A percentile compares a stretch with the other conserved stretches of the same genome.
phyloP scores from a whole-genome alignment of 371 early-diverging fungal genomes.

The Catenaria anguillulae region DNA sequence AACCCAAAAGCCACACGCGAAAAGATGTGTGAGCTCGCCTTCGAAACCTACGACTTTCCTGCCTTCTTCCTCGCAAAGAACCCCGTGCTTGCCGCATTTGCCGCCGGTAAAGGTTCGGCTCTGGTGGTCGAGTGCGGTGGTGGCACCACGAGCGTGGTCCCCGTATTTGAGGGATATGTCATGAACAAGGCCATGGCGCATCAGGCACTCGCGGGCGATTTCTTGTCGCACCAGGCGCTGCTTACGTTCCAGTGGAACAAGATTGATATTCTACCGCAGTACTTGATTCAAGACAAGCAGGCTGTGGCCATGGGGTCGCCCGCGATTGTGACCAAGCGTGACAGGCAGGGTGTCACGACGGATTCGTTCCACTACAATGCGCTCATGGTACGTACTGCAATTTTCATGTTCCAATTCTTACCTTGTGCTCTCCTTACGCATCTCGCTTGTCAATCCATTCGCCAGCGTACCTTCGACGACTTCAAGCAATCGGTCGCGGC shows the following conservation, averaged over 20 bases:
- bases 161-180: constrained; percentile 90
- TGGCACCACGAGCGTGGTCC: constrained; percentile 67
- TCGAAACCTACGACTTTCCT: constrained; percentile 82
- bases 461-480: constrained; percentile 48
- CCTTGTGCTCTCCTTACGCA: no score
- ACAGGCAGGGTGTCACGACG: constrained; percentile 36
- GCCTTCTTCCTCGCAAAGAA: constrained; percentile 82
- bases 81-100: constrained; percentile 85
- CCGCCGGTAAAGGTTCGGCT: constrained; percentile 73
- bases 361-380: constrained; percentile 49
- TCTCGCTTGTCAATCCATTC: no score
- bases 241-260: constrained; percentile 41
- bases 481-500: constrained; percentile 87
- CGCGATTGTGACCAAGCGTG: constrained; percentile 36
- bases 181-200: constrained; percentile 71
- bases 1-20: constrained; percentile 58
- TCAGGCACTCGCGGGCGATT: constrained; percentile 66
- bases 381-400: constrained; percentile 36
- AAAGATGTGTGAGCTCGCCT: constrained; percentile 75
- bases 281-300: constrained; percentile 54
- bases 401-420: no score
- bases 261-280: constrained; percentile 67
- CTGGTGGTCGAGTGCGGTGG: constrained; percentile 87
- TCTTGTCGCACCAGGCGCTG: constrained; percentile 57
- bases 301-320: constrained; percentile 52